Base-by-base conservation (phyloP, 2,329 filamentous ascomycete genomes). In the Fusarium redolens region DNA sequence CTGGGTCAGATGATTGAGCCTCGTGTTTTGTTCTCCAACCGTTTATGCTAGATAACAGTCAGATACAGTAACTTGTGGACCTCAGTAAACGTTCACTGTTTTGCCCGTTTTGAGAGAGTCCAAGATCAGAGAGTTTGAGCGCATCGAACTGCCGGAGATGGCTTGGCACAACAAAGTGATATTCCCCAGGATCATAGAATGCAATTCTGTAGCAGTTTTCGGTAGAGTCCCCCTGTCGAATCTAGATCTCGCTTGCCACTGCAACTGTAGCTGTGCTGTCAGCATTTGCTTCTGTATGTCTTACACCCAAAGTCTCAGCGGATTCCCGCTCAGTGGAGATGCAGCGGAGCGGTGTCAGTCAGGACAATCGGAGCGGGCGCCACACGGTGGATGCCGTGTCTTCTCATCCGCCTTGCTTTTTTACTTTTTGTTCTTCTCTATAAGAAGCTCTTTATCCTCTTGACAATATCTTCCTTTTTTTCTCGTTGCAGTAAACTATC, bases 401-500 rank as follows among this genome's bases (percentile, higher is more conserved):
- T 22, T 20, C 18, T 35, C 20, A 52, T 60, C 35, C 47, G 35
- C 57, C 50, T 44, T 54, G 33, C 40, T 48, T 35, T 55, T 28
- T 54, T n/a, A 20, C 45, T 8, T n/a, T 64, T 40, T n/a, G 14
- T 45, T 7, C 25, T 30, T 65, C 37, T 75, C 75, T 77, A 77
- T 76, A 77, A 77, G 75, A 77, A 69, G 65, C 59, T 72, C 60
- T 69, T 54, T 25, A 41, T 71, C 69, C 70, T 68, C 65, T 56
- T 60, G 37, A 33, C 17, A n/a, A 54, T 22, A 40, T 54, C 28
- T 47, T 35, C 11, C 10, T 52, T 30, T 57, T 22, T 2, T 20
- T 20, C 18, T 65, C 52, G 28, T 28, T 41, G 22, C 4, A 61
- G 47, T 54, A 33, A 66, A 47, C n/a, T 48, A 51, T 48, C 33